Evolutionary conservation across 148 eudicot genomes (phyloP).

Genomic region (Vaccinium myrtillus): DNA sequence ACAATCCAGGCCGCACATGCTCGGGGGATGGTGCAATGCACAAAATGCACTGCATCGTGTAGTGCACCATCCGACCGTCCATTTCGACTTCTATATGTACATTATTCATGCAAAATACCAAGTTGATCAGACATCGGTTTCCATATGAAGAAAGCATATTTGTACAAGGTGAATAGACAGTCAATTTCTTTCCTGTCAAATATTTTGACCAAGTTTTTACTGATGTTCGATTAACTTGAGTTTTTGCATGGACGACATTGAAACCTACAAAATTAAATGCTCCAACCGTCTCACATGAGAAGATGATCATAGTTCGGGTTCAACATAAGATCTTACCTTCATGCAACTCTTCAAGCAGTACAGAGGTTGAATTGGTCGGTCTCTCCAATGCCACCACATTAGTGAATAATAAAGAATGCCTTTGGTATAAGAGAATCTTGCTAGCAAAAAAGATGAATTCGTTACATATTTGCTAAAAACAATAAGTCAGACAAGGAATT

Average conservation of each 20-base stretch:
- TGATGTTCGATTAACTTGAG: background rate
- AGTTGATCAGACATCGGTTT: background rate
- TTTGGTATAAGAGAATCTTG: background rate
- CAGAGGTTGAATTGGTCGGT: background rate
- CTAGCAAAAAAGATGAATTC: background rate
- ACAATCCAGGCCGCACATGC: background rate
- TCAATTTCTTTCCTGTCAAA: background rate
- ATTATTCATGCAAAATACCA: background rate
- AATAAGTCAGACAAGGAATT: background rate
- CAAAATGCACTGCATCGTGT: no score
- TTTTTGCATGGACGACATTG: background rate
- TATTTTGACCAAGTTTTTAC: background rate
- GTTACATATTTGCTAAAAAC: background rate
- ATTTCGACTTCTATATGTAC: background rate
- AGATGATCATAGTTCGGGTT: background rate
- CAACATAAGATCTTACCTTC: slow-evolving; percentile 3
- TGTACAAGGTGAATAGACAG: background rate
- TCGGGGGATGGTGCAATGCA: no score
- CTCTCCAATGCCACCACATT: background rate
- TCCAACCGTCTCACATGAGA: background rate
- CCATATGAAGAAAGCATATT: background rate
- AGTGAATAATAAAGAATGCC: background rate
- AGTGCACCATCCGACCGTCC: no score
- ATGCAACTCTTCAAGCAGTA: background rate
- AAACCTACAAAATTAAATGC: background rate